These are phyloP conservation scores for Apiospora rasikravindrae DNA, from an alignment of 2,329 filamentous ascomycete species.

Conservation along the genomic window DNA sequence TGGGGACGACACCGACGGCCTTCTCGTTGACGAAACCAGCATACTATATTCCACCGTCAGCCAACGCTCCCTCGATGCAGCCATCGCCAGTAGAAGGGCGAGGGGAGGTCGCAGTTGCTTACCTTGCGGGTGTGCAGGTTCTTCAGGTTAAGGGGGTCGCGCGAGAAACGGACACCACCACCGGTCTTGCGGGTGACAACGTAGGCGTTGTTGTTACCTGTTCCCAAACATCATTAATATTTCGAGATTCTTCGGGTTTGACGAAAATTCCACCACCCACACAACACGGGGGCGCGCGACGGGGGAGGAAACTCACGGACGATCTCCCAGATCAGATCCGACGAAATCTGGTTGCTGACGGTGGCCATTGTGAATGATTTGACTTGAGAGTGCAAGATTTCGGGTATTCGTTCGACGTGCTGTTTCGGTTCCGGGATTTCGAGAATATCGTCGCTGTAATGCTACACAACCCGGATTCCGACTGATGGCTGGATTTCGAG, in stretches of 20 bases:
- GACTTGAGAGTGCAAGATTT: conserved; percentile 10
- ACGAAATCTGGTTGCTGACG: conserved; percentile 75
- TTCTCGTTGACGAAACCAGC: conserved; percentile 93
- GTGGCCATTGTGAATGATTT: conserved; percentile 16
- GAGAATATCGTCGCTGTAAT: conserved; percentile 18
- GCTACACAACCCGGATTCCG: conserved; percentile 11
- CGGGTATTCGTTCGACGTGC: conserved; percentile 14
- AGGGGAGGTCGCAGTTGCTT: conserved; percentile 21
- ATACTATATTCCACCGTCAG: conserved; percentile 64
- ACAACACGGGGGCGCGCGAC: background rate
- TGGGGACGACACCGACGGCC: conserved; percentile 81
- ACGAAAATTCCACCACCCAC: background rate
- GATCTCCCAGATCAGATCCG: conserved; percentile 94
- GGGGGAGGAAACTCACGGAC: conserved; percentile 72
- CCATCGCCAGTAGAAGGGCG: background rate
- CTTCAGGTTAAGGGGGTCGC: conserved; percentile 89
- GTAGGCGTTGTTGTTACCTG: conserved; percentile 88
- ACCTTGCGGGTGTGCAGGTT: conserved; percentile 95
- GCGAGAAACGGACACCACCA: conserved; percentile 88
- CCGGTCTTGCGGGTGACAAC: conserved; percentile 85
- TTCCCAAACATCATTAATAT: conserved; percentile 15
- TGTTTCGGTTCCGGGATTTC: conserved; percentile 15
- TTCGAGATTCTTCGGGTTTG: background rate
- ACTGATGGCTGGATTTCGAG: conserved; percentile 18
- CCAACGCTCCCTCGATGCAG: conserved; percentile 21